Evolutionary conservation across 2,329 filamentous ascomycete species (phyloP).

Genomic region (Fusarium keratoplasticum): DNA sequence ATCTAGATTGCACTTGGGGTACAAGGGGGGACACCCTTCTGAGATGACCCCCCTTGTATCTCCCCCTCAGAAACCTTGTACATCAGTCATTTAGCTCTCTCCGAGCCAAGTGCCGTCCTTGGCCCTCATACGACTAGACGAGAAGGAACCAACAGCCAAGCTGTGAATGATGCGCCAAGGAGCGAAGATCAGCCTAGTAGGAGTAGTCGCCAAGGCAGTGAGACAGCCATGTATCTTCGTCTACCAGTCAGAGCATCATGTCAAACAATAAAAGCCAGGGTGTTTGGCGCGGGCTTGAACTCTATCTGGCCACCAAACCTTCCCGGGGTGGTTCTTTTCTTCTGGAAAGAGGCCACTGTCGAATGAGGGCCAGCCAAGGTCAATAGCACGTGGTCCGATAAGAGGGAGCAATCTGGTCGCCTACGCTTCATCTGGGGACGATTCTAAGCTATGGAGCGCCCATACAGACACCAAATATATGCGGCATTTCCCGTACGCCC

Average conservation of each 20-base stretch:
- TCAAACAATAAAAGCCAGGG: neutral
- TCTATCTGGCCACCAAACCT: neutral
- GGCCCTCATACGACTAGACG: neutral
- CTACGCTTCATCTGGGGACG: neutral
- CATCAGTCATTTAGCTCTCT: constrained; percentile 4
- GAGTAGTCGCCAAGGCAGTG: neutral
- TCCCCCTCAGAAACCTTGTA: neutral
- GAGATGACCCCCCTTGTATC: neutral
- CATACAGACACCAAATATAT: neutral
- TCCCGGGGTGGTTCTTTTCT: neutral
- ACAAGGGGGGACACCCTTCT: neutral
- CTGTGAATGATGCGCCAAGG: neutral
- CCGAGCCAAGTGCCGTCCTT: constrained; percentile 1
- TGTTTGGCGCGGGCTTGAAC: neutral
- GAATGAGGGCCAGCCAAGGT: neutral
- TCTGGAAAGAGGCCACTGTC: neutral
- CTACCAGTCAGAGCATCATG: neutral
- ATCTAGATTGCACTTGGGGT: neutral
- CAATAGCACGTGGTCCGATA: neutral
- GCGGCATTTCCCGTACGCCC: constrained; percentile 29
- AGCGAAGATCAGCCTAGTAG: neutral
- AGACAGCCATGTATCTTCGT: neutral
- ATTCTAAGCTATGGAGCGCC: neutral
- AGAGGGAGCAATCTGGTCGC: neutral
- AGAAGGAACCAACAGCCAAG: neutral